These are phyloP conservation scores for Jackrogersella minutella DNA, from an alignment of 495 filamentous ascomycete genomes.

Conservation along the genomic window DNA sequence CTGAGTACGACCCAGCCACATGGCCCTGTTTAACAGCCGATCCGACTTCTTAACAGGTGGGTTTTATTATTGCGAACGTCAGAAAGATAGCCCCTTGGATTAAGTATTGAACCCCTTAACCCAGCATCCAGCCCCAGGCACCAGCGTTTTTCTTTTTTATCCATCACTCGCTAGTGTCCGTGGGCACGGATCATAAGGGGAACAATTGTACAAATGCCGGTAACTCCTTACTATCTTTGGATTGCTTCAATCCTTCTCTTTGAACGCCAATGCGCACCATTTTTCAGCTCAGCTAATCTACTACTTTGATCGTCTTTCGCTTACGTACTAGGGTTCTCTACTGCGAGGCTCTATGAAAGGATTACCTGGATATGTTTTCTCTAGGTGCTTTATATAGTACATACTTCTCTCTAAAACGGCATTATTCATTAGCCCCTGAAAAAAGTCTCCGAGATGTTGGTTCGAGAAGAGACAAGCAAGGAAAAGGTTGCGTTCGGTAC, in stretches of 20 bases:
- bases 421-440: conserved; percentile 9
- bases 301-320: conserved; percentile 11
- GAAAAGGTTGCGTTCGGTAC: conserved; percentile 13
- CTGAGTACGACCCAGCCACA: conserved; percentile 43
- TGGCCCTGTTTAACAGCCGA: conserved; percentile 43
- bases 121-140: conserved; percentile 18
- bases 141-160: conserved; percentile 10
- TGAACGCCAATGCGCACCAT: conserved; percentile 28
- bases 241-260: conserved; percentile 7
- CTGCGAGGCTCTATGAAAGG: conserved; percentile 13
- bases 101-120: not conserved
- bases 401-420: not conserved
- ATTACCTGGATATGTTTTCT: conserved; percentile 1
- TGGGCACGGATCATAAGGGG: conserved; percentile 28
- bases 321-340: conserved; percentile 6
- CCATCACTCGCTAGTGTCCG: conserved; percentile 18
- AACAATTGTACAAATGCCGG: conserved; percentile 34
- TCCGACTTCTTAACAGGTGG: conserved; percentile 34
- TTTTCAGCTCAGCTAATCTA: conserved; percentile 30
- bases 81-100: conserved; percentile 6
- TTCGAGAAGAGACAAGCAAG: conserved; percentile 5
- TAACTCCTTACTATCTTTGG: conserved; percentile 4
- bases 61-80: conserved; percentile 39
- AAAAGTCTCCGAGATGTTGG: conserved; percentile 1
- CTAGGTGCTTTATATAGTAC: conserved; percentile 7